Conservation (phyloP, 208 protist genomes). For the Acanthamoeba sp. region DNA sequence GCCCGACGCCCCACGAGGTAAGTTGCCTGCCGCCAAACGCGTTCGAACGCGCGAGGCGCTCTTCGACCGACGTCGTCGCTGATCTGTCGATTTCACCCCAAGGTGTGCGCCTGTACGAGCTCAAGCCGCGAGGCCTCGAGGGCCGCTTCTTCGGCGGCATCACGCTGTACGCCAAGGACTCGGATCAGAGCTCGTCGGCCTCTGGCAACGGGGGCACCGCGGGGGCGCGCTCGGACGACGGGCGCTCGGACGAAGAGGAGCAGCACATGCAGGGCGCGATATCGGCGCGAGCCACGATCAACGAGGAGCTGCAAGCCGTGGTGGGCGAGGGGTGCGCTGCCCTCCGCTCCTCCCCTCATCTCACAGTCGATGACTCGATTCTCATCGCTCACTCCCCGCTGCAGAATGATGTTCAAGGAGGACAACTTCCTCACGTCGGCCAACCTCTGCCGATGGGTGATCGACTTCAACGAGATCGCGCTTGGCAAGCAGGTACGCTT, state of each 20-base stretch:
- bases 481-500: slow-evolving; percentile 38
- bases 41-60: no score
- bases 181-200: neutral
- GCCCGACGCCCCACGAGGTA: slow-evolving; percentile 27
- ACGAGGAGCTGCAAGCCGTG: slow-evolving; percentile 14
- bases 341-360: neutral
- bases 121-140: slow-evolving; percentile 14
- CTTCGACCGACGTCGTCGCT: no score
- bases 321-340: neutral
- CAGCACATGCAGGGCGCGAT: neutral
- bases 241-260: neutral
- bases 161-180: neutral
- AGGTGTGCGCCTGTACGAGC: slow-evolving; percentile 21
- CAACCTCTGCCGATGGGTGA: slow-evolving; percentile 64
- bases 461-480: slow-evolving; percentile 58
- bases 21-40: neutral
- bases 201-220: neutral
- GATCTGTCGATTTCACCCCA: no score
- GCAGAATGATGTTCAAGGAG: slow-evolving; percentile 51
- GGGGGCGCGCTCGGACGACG: neutral
- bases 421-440: slow-evolving; percentile 60
- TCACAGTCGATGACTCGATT: no score
- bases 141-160: slow-evolving; percentile 53
- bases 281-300: neutral
- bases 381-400: no score